Evolutionary conservation across 2,329 filamentous ascomycete genomes (phyloP).

Genomic region (Penicillium sp.): DNA sequence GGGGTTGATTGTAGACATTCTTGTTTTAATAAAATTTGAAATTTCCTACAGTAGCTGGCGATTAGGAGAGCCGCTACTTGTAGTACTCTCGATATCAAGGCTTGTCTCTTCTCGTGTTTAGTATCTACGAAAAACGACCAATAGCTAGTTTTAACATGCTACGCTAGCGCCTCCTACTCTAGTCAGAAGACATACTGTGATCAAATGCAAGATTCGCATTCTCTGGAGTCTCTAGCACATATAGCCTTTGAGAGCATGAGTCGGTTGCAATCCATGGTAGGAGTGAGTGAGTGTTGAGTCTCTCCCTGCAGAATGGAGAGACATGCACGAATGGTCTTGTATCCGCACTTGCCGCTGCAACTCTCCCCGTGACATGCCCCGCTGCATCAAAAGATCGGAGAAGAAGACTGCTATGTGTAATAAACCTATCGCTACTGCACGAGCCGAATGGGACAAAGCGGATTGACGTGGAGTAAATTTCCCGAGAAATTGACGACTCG

Average conservation of each 20-base stretch:
- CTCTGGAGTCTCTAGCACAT: not conserved
- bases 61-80: not conserved
- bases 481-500: not conserved
- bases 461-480: conserved; percentile 8
- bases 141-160: not conserved
- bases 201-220: not conserved
- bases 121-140: not conserved
- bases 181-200: not conserved
- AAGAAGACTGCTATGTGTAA: not conserved
- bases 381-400: not conserved
- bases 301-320: conserved; percentile 9
- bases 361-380: conserved; percentile 1
- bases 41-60: not conserved
- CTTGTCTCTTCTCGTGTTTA: not conserved
- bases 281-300: conserved; percentile 5
- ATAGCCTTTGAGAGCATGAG: not conserved
- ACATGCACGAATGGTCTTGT: conserved; percentile 12
- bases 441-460: not conserved
- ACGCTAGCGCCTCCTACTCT: not conserved
- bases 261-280: not conserved
- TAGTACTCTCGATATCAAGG: not conserved
- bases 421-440: conserved; percentile 4
- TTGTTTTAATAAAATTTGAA: not conserved
- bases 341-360: conserved; percentile 27
- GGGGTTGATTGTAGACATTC: not conserved